Conservation (phyloP, 2,329 filamentous ascomycete species). For the Metarhizium album region DNA sequence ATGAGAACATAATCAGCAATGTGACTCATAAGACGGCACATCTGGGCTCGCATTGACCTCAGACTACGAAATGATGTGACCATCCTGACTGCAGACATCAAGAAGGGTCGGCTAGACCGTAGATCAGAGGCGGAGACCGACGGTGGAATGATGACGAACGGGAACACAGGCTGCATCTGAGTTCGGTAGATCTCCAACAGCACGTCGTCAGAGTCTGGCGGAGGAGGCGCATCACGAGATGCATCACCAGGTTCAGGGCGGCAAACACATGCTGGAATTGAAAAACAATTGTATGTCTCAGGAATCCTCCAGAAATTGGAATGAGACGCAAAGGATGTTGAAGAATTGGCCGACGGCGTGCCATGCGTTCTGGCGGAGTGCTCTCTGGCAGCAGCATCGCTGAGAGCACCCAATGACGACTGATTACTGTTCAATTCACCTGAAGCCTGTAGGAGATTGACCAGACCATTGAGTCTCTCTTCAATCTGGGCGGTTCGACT, state of each 20-base stretch:
- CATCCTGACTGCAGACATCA: constrained; percentile 39
- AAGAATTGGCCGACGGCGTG: constrained; percentile 13
- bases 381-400: constrained; percentile 17
- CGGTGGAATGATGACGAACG: constrained; percentile 35
- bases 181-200: constrained; percentile 34
- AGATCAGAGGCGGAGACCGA: constrained; percentile 26
- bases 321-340: constrained; percentile 7
- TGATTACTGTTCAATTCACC: constrained; percentile 23
- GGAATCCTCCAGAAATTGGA: constrained; percentile 24
- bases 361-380: constrained; percentile 14
- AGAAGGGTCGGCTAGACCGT: constrained; percentile 30
- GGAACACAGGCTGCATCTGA: constrained; percentile 31
- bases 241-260: constrained; percentile 28
- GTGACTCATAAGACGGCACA: constrained; percentile 34
- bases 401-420: constrained; percentile 15
- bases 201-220: constrained; percentile 34
- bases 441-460: constrained; percentile 34
- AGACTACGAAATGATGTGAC: constrained; percentile 36
- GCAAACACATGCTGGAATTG: constrained; percentile 36
- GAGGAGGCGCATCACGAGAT: constrained; percentile 26
- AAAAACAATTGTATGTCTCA: constrained; percentile 33
- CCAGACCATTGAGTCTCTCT: constrained; percentile 36
- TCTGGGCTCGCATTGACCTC: constrained; percentile 37
- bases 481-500: constrained; percentile 40
- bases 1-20: constrained; percentile 39